These are phyloP conservation scores for Collariella sp. DNA, from an alignment of 495 filamentous ascomycete species.

Conservation along the genomic window DNA sequence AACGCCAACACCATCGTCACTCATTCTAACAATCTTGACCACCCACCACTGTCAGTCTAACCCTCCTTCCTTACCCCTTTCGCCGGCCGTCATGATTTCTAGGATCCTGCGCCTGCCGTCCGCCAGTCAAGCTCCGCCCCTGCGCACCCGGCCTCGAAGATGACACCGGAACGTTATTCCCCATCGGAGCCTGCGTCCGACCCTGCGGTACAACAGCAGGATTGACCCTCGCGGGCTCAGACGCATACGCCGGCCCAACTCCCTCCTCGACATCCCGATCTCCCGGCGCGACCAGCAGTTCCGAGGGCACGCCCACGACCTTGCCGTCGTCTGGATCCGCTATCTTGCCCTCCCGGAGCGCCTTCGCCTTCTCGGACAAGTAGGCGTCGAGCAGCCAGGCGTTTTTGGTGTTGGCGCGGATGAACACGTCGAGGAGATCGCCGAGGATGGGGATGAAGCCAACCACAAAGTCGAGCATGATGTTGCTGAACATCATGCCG, in stretches of 20 bases:
- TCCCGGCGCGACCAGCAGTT: neutral
- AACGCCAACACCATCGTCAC: neutral
- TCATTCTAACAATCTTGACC: neutral
- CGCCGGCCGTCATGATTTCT: slow-evolving; percentile 1
- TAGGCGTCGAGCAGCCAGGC: slow-evolving; percentile 65
- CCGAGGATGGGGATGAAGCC: slow-evolving; percentile 82
- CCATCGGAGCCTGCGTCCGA: neutral
- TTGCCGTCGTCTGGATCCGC: slow-evolving; percentile 17
- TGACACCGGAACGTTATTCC: neutral
- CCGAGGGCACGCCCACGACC: neutral
- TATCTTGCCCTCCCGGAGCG: slow-evolving; percentile 32
- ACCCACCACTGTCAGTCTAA: neutral
- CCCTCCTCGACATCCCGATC: slow-evolving; percentile 10
- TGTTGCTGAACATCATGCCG: slow-evolving; percentile 66
- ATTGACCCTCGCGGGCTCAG: neutral
- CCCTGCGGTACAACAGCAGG: neutral
- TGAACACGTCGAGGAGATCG: slow-evolving; percentile 61
- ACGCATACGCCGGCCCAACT: neutral
- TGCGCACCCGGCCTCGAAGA: neutral
- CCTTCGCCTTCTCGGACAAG: slow-evolving; percentile 50
- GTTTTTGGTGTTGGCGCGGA: slow-evolving; percentile 66
- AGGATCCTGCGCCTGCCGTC: slow-evolving; percentile 2
- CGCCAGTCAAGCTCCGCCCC: slow-evolving; percentile 7
- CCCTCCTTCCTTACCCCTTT: neutral
- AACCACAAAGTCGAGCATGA: slow-evolving; percentile 67